phyloP scores from a whole-genome alignment of 2,329 filamentous ascomycete species.

The Blastomyces emzantsi region DNA sequence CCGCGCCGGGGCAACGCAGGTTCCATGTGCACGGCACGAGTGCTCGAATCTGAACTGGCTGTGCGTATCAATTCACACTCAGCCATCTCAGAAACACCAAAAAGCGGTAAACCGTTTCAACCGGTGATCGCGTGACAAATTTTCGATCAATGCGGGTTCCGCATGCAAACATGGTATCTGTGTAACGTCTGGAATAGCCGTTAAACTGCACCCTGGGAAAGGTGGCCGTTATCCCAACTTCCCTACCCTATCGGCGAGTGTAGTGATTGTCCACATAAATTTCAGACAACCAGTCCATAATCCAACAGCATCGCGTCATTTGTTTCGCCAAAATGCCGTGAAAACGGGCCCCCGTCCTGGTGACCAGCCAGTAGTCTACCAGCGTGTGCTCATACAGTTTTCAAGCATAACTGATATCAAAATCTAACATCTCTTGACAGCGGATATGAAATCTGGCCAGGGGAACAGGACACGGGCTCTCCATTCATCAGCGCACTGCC shows the following conservation, averaged over 20 bases:
- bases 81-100: background rate
- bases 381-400: background rate
- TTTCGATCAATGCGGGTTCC: background rate
- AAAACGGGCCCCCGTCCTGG: background rate
- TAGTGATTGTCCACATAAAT: background rate
- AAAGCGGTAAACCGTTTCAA: background rate
- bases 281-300: background rate
- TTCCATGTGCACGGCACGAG: background rate
- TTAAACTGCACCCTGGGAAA: background rate
- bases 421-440: background rate
- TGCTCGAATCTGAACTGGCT: background rate
- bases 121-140: background rate
- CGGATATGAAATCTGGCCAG: background rate
- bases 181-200: background rate
- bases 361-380: background rate
- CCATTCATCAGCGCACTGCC: background rate
- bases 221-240: background rate
- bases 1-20: no score
- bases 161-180: background rate
- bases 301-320: background rate
- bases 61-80: background rate
- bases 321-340: background rate
- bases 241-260: background rate
- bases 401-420: background rate
- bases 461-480: background rate